phyloP scores from a whole-genome alignment of 1,139 yeast genomes.

The Magnusiomyces fungicola region DNA sequence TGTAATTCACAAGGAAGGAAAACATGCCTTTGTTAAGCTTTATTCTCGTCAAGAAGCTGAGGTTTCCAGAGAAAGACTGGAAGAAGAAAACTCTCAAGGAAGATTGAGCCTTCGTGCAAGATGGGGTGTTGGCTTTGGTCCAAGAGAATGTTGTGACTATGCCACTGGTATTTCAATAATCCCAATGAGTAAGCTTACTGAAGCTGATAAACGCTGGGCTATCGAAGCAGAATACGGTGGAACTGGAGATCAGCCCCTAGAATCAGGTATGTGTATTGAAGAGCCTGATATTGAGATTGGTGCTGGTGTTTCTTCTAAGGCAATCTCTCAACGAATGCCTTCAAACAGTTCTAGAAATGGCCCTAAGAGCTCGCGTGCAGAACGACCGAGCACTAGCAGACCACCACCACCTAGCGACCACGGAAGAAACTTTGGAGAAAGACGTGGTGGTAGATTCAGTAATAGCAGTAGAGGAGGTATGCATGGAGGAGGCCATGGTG shows the following conservation, averaged over 20 bases:
- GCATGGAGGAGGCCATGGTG: not conserved
- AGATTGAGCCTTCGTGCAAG: slow-evolving; percentile 61
- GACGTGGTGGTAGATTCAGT: not conserved
- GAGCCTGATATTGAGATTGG: slow-evolving; percentile 98
- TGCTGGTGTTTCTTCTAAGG: slow-evolving; percentile 87
- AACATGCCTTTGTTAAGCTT: slow-evolving; percentile 95
- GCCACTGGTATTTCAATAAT: slow-evolving; percentile 83
- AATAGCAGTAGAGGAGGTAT: not conserved
- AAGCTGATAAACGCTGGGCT: slow-evolving; percentile 88
- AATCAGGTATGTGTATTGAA: slow-evolving; percentile 76
- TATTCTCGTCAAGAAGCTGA: slow-evolving; percentile 94
- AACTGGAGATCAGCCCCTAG: slow-evolving; percentile 83
- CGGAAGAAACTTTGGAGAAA: not conserved
- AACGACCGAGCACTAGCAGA: slow-evolving; percentile 7
- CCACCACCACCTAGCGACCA: slow-evolving; percentile 4
- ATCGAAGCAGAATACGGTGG: slow-evolving; percentile 96
- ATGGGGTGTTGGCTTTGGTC: slow-evolving; percentile 99
- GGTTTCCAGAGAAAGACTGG: slow-evolving; percentile 45
- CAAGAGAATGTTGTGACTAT: slow-evolving; percentile 95
- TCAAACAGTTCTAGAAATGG: slow-evolving; percentile 73
- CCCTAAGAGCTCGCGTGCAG: slow-evolving; percentile 54
- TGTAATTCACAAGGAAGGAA: slow-evolving; percentile 77
- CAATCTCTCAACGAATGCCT: slow-evolving; percentile 44
- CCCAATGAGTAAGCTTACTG: slow-evolving; percentile 81
- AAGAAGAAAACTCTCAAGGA: slow-evolving; percentile 47